A percentile compares a stretch with the other conserved stretches of the same genome.
phyloP scores from a whole-genome alignment of 2,329 filamentous ascomycete genomes.

The Botrytis sinoallii region DNA sequence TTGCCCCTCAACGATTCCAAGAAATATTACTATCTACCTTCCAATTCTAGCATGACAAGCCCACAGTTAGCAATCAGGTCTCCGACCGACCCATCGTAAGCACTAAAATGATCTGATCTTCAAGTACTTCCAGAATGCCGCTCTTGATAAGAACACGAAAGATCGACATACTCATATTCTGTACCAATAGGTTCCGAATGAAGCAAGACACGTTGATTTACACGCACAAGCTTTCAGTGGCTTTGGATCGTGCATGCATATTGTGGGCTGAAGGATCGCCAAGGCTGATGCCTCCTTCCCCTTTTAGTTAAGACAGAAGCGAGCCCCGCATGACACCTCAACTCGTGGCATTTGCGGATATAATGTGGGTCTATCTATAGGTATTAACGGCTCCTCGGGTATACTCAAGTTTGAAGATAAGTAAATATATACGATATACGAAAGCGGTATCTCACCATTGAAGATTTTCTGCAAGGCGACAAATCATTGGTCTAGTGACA shows the following conservation, averaged over 20 bases:
- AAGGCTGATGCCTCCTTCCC: not conserved
- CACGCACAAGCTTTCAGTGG: not conserved
- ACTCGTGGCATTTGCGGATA: not conserved
- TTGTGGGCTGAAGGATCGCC: constrained; percentile 3
- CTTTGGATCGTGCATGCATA: not conserved
- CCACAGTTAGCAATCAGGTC: not conserved
- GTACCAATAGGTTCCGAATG: not conserved
- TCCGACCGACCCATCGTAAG: not conserved
- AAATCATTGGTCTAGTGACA: not conserved
- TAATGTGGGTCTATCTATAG: not conserved
- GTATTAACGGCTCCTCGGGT: not conserved
- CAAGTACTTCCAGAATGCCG: not conserved
- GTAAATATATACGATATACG: not conserved
- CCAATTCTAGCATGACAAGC: not conserved
- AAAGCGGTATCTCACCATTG: not conserved
- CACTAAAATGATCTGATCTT: not conserved
- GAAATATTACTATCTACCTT: not conserved
- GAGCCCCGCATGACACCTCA: not conserved
- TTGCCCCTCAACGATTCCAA: not conserved
- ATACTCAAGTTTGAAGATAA: not conserved
- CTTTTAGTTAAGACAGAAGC: not conserved
- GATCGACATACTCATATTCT: not conserved
- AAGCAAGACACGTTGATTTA: constrained; percentile 1
- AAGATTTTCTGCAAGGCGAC: not conserved
- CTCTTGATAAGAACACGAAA: constrained; percentile 4